These are phyloP conservation scores for Euptelea pleiosperma DNA, from an alignment of 164 flowering plant species.

Conservation along the genomic window DNA sequence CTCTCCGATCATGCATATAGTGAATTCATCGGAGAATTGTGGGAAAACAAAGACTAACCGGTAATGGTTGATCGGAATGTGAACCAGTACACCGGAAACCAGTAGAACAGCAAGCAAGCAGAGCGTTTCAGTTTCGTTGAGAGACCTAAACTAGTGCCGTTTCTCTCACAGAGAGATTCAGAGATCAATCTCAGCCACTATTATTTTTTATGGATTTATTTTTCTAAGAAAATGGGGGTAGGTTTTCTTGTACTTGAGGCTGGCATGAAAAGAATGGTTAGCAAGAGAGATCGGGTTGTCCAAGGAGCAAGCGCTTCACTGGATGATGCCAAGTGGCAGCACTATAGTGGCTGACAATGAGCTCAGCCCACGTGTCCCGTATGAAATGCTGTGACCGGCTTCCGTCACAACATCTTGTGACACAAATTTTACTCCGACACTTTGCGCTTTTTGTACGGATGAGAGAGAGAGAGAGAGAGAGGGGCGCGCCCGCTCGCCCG, in stretches of 20 bases:
- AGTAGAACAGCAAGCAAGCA: background rate
- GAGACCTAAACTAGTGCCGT: too few relatives aligned
- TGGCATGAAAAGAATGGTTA: conserved; percentile 15
- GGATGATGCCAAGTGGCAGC: conserved; percentile 30
- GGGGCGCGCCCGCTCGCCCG: background rate
- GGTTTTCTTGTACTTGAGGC: conserved; percentile 53
- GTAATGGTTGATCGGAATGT: conserved; percentile 3
- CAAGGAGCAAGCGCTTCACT: background rate
- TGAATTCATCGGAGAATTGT: conserved; percentile 6
- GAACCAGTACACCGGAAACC: conserved; percentile 9
- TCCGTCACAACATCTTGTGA: too few relatives aligned
- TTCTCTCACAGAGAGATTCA: background rate
- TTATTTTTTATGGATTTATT: conserved; percentile 26
- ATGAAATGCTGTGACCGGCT: too few relatives aligned
- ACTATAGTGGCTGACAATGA: conserved; percentile 20
- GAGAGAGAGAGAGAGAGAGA: background rate
- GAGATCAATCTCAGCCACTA: conserved; percentile 62
- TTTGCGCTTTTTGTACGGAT: background rate
- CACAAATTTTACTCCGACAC: too few relatives aligned
- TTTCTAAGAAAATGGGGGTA: conserved; percentile 14
- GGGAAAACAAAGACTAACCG: too few relatives aligned
- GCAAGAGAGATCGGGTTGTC: background rate
- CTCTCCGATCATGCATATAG: conserved; percentile 7
- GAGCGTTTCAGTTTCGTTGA: too few relatives aligned
- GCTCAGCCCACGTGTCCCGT: too few relatives aligned